Base-by-base conservation (phyloP, 257 asterid genomes). In the Jacaranda copaia region DNA sequence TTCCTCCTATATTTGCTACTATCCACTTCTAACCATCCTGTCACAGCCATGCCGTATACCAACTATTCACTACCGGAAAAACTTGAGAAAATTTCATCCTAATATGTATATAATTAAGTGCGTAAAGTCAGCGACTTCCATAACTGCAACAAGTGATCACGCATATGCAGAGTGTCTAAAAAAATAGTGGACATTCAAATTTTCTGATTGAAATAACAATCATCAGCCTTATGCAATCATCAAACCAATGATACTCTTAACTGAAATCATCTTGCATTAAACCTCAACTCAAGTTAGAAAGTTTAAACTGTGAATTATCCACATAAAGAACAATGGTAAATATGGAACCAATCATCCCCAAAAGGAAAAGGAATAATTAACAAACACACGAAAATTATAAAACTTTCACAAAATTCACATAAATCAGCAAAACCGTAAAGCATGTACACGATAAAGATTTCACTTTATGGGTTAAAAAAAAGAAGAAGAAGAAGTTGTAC, bases 21-120 rank as follows among this genome's bases (percentile, higher is more conserved):
- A 59, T 40, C 68, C 80, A 73, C 79, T 75, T 57, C 81, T 66
- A 80, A 85, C 73, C 89, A 86, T 89, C 80, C 95, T 86, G 83
- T 70, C 73, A 73, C 77, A 76, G 45, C 72, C 43, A 68, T 58
- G 52, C 15, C 64, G 70, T 43, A 57, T 52, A 70, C 51, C 56
- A 55, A 32, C 35, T 48, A 60, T 42, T 71, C 49, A 14, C 55
- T 39, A 67, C 48, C 4, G 19, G 3, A n/a, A 13, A 52, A 52
- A 42, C 9, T 25, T 12, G 6, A 14, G 45, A 58, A 46, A 80
- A 14, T 58, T 42, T 6, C 61, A 35, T 53, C 32, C 53, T 16
- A 73, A 60, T 53, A 72, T 5, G 59, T 35, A 53, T 14, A 78
- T 20, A 59, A 20, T n/a, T 16, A 40, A 38, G 38, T 75, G 53